Conservation (phyloP, 371 early-diverging fungal species). For the Mucor irregularis region DNA sequence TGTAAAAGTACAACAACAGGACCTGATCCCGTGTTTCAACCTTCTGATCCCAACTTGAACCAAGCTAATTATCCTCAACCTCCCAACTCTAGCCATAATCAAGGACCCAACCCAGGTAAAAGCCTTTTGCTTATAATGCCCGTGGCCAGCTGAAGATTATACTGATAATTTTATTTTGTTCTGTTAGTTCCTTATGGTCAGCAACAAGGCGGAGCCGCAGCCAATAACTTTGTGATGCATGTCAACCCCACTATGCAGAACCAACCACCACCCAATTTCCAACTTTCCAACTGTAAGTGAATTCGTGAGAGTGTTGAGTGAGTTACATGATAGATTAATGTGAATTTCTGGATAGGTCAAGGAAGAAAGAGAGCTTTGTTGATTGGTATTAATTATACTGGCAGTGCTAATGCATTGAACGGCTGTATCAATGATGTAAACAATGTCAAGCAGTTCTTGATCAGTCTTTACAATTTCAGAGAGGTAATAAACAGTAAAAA, state of each 20-base stretch:
- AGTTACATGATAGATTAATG: no score
- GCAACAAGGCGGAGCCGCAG: slow-evolving; percentile 5
- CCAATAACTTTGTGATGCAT: slow-evolving; percentile 28
- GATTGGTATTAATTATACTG: slow-evolving; percentile 91
- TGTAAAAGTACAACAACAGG: neutral
- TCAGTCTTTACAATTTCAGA: slow-evolving; percentile 62
- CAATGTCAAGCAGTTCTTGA: slow-evolving; percentile 79
- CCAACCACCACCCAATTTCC: slow-evolving; percentile 43
- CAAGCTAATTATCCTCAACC: slow-evolving; percentile 34
- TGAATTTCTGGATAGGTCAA: no score
- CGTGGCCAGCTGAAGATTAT: no score
- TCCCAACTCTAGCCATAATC: slow-evolving; percentile 23
- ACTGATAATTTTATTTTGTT: neutral
- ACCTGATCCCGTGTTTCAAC: slow-evolving; percentile 28
- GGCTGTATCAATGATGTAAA: slow-evolving; percentile 94
- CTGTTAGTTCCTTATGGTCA: slow-evolving; percentile 22
- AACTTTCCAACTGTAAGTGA: slow-evolving; percentile 66
- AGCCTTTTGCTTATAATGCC: no score
- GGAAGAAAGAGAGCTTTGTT: slow-evolving; percentile 81
- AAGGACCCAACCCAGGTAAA: slow-evolving; percentile 14
- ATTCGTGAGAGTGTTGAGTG: neutral
- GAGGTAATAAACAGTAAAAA: slow-evolving; percentile 34
- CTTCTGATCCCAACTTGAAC: slow-evolving; percentile 14
- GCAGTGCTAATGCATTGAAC: slow-evolving; percentile 62
- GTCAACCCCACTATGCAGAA: slow-evolving; percentile 37